These are phyloP conservation scores for Lecanicillium sp. DNA, from an alignment of 2,329 filamentous ascomycete genomes.

Conservation along the genomic window DNA sequence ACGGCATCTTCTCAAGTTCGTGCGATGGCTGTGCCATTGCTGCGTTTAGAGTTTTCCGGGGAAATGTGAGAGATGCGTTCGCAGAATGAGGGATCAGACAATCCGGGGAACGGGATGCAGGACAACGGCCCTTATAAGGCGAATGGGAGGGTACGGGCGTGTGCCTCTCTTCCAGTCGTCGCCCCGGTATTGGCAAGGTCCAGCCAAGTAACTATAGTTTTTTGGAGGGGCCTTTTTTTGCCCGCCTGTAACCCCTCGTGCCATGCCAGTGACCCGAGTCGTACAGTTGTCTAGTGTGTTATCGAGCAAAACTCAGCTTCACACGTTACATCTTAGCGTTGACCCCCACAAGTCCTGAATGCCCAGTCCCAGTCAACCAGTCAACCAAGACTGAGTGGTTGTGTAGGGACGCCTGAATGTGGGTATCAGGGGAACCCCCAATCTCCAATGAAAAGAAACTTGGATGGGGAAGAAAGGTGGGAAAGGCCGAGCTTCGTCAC, in stretches of 20 bases:
- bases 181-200: neutral
- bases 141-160: neutral
- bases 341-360: slow-evolving; percentile 4
- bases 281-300: neutral
- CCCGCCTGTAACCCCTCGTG: too few species aligned
- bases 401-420: neutral
- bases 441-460: neutral
- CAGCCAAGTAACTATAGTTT: too few species aligned
- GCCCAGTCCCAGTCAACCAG: slow-evolving; percentile 6
- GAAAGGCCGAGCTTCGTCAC: neutral
- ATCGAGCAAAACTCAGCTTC: slow-evolving; percentile 6
- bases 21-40: slow-evolving; percentile 20
- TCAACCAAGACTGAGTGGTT: slow-evolving; percentile 1
- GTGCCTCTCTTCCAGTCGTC: neutral
- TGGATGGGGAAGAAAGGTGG: slow-evolving; percentile 1
- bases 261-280: neutral
- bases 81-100: neutral
- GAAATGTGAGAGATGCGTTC: neutral
- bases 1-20: slow-evolving; percentile 22
- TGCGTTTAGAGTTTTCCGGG: neutral
- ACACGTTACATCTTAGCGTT: slow-evolving; percentile 13
- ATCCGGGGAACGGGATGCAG: slow-evolving; percentile 1
- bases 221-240: too few species aligned
- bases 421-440: neutral
- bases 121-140: slow-evolving; percentile 1